Evolutionary conservation across 805 yeast genomes (phyloP).

Genomic region (Kuraishia cidri): DNA sequence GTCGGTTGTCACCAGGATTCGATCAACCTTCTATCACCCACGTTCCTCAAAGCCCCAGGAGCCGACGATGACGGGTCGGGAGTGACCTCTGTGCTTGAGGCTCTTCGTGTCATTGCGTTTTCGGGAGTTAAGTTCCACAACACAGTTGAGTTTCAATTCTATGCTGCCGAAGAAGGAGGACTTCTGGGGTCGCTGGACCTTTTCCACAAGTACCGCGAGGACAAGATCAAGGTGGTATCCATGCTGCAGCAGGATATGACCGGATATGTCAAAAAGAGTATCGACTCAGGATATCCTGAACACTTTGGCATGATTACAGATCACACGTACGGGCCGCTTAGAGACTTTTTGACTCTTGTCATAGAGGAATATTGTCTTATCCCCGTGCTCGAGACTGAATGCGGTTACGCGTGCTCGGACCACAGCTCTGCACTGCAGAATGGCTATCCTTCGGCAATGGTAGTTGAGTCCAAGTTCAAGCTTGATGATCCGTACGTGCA

Average conservation of each 20-base stretch:
- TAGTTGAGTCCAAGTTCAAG: slow-evolving; percentile 67
- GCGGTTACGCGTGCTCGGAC: slow-evolving; percentile 94
- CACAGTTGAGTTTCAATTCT: slow-evolving; percentile 88
- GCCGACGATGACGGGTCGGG: slow-evolving; percentile 96
- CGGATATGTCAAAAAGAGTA: slow-evolving; percentile 53
- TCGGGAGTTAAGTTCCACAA: slow-evolving; percentile 26
- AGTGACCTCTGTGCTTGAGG: slow-evolving; percentile 68
- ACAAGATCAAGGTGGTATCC: slow-evolving; percentile 52
- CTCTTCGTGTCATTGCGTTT: slow-evolving; percentile 52
- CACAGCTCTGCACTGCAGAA: slow-evolving; percentile 78
- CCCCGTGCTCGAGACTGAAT: slow-evolving; percentile 63
- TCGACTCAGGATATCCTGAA: slow-evolving; percentile 42
- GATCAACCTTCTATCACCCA: slow-evolving; percentile 64
- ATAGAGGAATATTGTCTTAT: slow-evolving; percentile 57
- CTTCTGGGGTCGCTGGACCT: slow-evolving; percentile 79
- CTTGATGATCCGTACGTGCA: slow-evolving; percentile 67
- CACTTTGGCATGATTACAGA: slow-evolving; percentile 79
- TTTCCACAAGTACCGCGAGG: slow-evolving; percentile 40
- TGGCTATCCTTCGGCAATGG: slow-evolving; percentile 81
- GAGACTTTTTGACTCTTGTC: slow-evolving; percentile 51
- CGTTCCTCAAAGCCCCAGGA: slow-evolving; percentile 71
- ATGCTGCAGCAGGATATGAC: slow-evolving; percentile 97
- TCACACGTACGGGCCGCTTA: slow-evolving; percentile 46
- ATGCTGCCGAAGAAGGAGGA: slow-evolving; percentile 94
- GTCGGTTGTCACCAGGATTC: slow-evolving; percentile 92